These are phyloP conservation scores for Lentinula lateritia DNA, from an alignment of 768 basidiomycete species.

Conservation along the genomic window DNA sequence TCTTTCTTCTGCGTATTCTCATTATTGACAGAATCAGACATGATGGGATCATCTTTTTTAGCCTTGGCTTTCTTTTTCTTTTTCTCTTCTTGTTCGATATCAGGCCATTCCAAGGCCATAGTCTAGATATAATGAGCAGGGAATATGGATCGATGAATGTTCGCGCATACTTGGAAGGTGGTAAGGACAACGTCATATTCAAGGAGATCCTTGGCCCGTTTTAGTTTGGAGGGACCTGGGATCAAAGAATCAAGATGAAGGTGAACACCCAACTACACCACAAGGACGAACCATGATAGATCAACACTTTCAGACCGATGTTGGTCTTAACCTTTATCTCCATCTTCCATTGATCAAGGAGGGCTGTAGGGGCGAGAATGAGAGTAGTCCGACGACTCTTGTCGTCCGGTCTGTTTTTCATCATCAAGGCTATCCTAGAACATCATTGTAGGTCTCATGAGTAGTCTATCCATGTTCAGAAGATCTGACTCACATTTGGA, in stretches of 20 bases:
- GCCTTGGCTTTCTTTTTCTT: conserved; percentile 30
- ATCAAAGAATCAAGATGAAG: conserved; percentile 2
- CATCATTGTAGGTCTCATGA: background rate
- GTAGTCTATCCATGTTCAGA: background rate
- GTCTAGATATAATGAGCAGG: conserved; percentile 29
- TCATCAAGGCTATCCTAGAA: conserved; percentile 52
- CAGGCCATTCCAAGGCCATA: conserved; percentile 54
- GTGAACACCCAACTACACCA: background rate
- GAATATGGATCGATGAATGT: background rate
- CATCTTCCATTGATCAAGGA: conserved; percentile 62
- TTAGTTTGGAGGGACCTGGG: conserved; percentile 41
- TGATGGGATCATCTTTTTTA: conserved; percentile 26
- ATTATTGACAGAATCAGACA: conserved; percentile 27
- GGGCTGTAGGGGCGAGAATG: conserved; percentile 59
- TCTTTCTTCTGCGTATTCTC: conserved; percentile 21
- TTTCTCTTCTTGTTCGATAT: conserved; percentile 44
- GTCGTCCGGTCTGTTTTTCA: conserved; percentile 46
- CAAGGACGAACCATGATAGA: conserved; percentile 51
- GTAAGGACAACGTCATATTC: conserved; percentile 62
- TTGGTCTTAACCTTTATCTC: conserved; percentile 58
- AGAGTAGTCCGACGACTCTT: conserved; percentile 56
- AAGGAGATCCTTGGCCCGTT: conserved; percentile 40
- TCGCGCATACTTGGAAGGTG: conserved; percentile 34
- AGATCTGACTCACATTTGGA: conserved; percentile 34
- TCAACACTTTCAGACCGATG: conserved; percentile 39